Conservation (phyloP, 805 yeast species). For the Clavispora carvajalis region DNA sequence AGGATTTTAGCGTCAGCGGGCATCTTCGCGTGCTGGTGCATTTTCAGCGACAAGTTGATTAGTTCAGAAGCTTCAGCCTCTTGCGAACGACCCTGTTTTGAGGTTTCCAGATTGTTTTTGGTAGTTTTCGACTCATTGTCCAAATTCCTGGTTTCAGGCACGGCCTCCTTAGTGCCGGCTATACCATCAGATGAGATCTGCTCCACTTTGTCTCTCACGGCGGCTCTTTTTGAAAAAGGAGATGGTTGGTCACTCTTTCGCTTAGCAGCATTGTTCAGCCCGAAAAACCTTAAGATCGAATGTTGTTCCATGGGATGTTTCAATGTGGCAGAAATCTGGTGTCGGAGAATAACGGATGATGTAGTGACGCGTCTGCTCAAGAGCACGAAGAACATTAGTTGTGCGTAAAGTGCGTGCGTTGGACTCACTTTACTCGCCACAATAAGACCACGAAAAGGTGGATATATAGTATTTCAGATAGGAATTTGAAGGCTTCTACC, state of each 20-base stretch:
- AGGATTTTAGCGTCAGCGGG: constrained; percentile 17
- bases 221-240: neutral
- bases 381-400: neutral
- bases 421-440: neutral
- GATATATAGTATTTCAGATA: too few relatives aligned
- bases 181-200: neutral
- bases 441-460: too few relatives aligned
- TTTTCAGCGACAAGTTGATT: constrained; percentile 10
- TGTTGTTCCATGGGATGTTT: constrained; percentile 12
- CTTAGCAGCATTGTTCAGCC: constrained; percentile 2
- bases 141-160: too few relatives aligned
- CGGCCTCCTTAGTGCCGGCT: neutral
- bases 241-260: neutral
- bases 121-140: neutral
- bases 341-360: neutral
- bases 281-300: constrained; percentile 14
- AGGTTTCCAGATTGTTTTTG: neutral
- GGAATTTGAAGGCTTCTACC: too few relatives aligned
- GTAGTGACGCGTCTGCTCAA: neutral
- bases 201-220: neutral
- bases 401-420: neutral
- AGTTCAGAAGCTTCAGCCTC: constrained; percentile 9
- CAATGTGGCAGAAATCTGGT: neutral
- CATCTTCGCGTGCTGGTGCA: constrained; percentile 5
- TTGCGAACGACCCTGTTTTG: neutral